Conservation (phyloP, 2,329 filamentous ascomycete species). For the Talaromyces rugulosus region DNA sequence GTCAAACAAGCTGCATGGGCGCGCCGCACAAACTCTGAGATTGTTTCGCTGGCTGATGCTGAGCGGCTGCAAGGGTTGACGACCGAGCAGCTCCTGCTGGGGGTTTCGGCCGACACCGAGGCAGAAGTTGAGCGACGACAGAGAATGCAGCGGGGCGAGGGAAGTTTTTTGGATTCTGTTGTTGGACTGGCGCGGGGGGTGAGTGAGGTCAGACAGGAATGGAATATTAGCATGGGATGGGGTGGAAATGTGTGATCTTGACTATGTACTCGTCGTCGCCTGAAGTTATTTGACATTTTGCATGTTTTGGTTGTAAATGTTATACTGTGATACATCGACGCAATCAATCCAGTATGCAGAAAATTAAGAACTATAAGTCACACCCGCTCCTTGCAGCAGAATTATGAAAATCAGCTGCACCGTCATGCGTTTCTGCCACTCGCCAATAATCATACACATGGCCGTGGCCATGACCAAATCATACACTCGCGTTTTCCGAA, state of each 20-base stretch:
- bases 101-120: constrained; percentile 11
- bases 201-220: constrained; percentile 21
- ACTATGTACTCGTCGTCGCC: no score
- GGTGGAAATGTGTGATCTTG: constrained; percentile 17
- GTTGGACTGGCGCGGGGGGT: constrained; percentile 23
- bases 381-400: not conserved
- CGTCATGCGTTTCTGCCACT: not conserved
- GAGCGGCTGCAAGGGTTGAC: constrained; percentile 4
- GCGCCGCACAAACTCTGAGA: constrained; percentile 18
- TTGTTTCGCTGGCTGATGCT: constrained; percentile 18
- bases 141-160: constrained; percentile 21
- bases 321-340: no score
- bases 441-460: not conserved
- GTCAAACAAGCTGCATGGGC: constrained; percentile 34
- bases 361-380: not conserved
- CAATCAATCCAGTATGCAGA: no score
- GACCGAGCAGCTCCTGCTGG: constrained; percentile 6
- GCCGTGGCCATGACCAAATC: not conserved
- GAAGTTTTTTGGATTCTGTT: constrained; percentile 22
- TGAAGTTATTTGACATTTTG: no score
- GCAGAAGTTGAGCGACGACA: constrained; percentile 19
- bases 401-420: not conserved
- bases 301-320: no score
- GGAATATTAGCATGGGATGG: constrained; percentile 22
- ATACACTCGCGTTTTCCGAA: not conserved